Percentiles rank a stretch among this genome's conserved stretches.
Evolutionary conservation across 495 filamentous ascomycete species (phyloP).

Genomic region (Talaromyces liani): DNA sequence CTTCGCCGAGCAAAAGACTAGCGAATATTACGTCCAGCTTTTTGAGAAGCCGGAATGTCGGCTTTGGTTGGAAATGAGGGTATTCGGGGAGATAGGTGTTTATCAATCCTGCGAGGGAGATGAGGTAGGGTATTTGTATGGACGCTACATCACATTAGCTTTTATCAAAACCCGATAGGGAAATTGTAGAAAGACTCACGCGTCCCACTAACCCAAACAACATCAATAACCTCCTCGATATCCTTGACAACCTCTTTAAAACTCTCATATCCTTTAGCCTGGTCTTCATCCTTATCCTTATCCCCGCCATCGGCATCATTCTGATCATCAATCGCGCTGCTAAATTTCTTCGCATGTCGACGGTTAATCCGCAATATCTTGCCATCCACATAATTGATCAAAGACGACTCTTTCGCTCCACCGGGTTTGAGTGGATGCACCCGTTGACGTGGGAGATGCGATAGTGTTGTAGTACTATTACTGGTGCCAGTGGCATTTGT

Average conservation of each 20-base stretch:
- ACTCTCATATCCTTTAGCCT: slow-evolving; percentile 56
- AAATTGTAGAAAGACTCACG: slow-evolving; percentile 45
- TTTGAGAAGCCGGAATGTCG: slow-evolving; percentile 59
- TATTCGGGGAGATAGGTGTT: slow-evolving; percentile 59
- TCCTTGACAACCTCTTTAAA: slow-evolving; percentile 64
- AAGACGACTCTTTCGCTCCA: slow-evolving; percentile 66
- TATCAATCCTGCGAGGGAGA: slow-evolving; percentile 65
- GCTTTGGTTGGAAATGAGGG: slow-evolving; percentile 47
- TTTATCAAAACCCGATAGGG: slow-evolving; percentile 1
- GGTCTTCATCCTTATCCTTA: slow-evolving; percentile 23
- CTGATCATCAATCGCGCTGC: slow-evolving; percentile 31
- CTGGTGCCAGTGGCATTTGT: slow-evolving; percentile 30
- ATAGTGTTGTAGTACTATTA: slow-evolving; percentile 13
- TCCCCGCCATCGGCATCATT: slow-evolving; percentile 43
- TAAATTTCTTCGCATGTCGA: slow-evolving; percentile 68
- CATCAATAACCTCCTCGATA: slow-evolving; percentile 62
- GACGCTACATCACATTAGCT: slow-evolving; percentile 44
- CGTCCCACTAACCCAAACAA: slow-evolving; percentile 76
- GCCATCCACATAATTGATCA: slow-evolving; percentile 61
- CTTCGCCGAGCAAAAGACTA: slow-evolving; percentile 57
- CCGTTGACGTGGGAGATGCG: slow-evolving; percentile 56
- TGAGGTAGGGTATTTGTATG: slow-evolving; percentile 75
- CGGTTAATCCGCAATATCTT: slow-evolving; percentile 56
- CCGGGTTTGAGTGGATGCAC: slow-evolving; percentile 58
- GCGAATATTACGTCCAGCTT: slow-evolving; percentile 77